Evolutionary conservation across 306 rosid species (phyloP).

Genomic region (Rubus parviflorus): DNA sequence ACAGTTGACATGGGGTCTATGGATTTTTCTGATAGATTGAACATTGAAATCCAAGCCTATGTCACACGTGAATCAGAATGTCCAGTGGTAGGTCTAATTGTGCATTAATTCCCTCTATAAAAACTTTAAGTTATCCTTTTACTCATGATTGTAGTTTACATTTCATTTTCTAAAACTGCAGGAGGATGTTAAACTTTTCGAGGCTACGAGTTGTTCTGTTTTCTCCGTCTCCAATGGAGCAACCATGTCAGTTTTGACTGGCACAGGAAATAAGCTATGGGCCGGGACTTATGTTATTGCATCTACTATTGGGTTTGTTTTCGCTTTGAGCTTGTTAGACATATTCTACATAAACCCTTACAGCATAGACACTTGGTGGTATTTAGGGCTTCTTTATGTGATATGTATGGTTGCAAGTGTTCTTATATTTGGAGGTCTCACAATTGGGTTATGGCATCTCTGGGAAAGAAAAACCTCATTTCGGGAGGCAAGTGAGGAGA

Average conservation of each 20-base stretch:
- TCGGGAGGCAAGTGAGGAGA: conserved; percentile 23
- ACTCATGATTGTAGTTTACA: background rate
- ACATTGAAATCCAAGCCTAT: conserved; percentile 43
- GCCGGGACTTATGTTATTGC: conserved; percentile 59
- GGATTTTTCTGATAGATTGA: conserved; percentile 41
- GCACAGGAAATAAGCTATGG: conserved; percentile 57
- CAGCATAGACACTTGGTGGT: conserved; percentile 55
- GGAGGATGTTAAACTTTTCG: conserved; percentile 53
- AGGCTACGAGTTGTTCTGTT: conserved; percentile 14
- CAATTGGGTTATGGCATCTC: conserved; percentile 53
- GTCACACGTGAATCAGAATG: conserved; percentile 61
- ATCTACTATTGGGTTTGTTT: conserved; percentile 52
- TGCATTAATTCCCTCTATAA: background rate
- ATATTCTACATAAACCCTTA: conserved; percentile 49
- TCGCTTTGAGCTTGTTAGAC: conserved; percentile 40
- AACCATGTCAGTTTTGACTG: conserved; percentile 58
- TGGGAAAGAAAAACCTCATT: conserved; percentile 42
- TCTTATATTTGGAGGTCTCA: conserved; percentile 56
- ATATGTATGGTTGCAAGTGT: conserved; percentile 60
- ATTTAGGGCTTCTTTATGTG: conserved; percentile 54
- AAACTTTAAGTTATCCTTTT: conserved; percentile 15
- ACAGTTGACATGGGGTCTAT: conserved; percentile 49
- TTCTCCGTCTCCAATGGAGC: background rate
- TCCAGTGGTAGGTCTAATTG: conserved; percentile 47
- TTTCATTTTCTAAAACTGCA: conserved; percentile 26